These are phyloP conservation scores for Termitomyces sp. DNA, from an alignment of 768 basidiomycete genomes.

Conservation along the genomic window DNA sequence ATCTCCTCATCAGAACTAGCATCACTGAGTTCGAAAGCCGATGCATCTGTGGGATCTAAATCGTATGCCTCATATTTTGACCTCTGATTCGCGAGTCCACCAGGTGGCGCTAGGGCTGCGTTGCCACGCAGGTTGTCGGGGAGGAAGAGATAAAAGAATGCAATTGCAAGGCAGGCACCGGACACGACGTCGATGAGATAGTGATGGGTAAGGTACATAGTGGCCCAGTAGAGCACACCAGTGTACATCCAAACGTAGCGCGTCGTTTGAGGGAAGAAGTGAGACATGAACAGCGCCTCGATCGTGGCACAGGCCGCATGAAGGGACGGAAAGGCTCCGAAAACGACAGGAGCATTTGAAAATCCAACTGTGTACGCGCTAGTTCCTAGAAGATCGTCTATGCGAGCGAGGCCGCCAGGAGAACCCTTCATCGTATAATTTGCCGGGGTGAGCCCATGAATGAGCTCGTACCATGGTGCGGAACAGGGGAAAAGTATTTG, in stretches of 20 bases:
- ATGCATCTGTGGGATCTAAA: slow-evolving; percentile 52
- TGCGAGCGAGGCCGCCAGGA: slow-evolving; percentile 87
- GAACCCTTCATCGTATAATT: slow-evolving; percentile 91
- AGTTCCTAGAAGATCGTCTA: slow-evolving; percentile 81
- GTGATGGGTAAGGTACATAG: slow-evolving; percentile 98
- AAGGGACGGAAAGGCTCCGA: slow-evolving; percentile 94
- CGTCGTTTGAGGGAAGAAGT: slow-evolving; percentile 83
- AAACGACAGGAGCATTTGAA: slow-evolving; percentile 86
- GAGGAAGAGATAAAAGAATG: slow-evolving; percentile 85
- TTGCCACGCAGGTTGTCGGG: slow-evolving; percentile 71
- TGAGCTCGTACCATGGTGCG: slow-evolving; percentile 97
- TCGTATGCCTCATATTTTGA: slow-evolving; percentile 80
- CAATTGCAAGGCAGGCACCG: slow-evolving; percentile 86
- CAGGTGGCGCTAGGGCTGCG: slow-evolving; percentile 47
- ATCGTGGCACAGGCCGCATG: slow-evolving; percentile 91
- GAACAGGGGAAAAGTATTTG: slow-evolving; percentile 92
- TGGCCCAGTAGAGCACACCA: slow-evolving; percentile 90
- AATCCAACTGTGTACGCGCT: slow-evolving; percentile 78
- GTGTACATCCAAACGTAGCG: slow-evolving; percentile 80
- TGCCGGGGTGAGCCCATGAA: slow-evolving; percentile 94
- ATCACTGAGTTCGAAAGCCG: slow-evolving; percentile 55
- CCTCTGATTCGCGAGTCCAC: slow-evolving; percentile 25
- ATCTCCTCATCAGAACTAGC: slow-evolving; percentile 61
- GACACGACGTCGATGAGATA: slow-evolving; percentile 98
- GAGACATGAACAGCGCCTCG: slow-evolving; percentile 88